phyloP scores from a whole-genome alignment of 2,329 filamentous ascomycete species.

The Clonostachys rhizophaga region DNA sequence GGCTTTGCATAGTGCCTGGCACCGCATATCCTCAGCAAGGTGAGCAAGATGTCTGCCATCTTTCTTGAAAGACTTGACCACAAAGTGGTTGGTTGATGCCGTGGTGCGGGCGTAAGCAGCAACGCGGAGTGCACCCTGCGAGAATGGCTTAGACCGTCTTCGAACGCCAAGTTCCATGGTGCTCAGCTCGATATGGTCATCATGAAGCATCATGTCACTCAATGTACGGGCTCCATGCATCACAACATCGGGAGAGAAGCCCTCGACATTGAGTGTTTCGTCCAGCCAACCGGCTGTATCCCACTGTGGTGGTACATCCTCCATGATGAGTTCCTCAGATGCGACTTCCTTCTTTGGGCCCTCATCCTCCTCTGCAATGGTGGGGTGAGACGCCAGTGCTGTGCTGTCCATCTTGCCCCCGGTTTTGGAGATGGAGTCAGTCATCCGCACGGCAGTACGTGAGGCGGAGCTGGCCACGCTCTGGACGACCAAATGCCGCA shows the following conservation, averaged over 20 bases:
- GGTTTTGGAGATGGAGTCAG: neutral
- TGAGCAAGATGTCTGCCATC: constrained; percentile 15
- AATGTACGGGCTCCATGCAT: constrained; percentile 18
- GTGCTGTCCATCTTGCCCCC: neutral
- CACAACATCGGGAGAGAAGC: constrained; percentile 20
- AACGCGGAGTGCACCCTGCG: constrained; percentile 21
- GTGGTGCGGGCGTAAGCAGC: constrained; percentile 25
- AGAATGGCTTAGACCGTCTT: constrained; percentile 20
- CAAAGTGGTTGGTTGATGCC: constrained; percentile 17
- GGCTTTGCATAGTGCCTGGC: constrained; percentile 28
- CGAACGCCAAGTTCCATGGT: constrained; percentile 23
- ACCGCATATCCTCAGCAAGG: constrained; percentile 29
- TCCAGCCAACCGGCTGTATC: constrained; percentile 16
- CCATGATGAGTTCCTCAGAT: constrained; percentile 5
- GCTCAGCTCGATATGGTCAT: constrained; percentile 25
- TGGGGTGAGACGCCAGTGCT: neutral
- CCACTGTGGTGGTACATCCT: constrained; percentile 16
- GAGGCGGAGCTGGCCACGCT: constrained; percentile 21
- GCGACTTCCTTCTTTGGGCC: too few relatives aligned
- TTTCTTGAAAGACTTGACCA: constrained; percentile 26
- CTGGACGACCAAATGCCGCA: constrained; percentile 18
- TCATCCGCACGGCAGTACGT: constrained; percentile 16
- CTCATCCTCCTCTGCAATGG: neutral
- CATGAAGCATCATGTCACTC: constrained; percentile 25
- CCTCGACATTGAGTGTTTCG: constrained; percentile 15